Conservation (phyloP, 23 red algal species). For the Chondrus crispus region DNA sequence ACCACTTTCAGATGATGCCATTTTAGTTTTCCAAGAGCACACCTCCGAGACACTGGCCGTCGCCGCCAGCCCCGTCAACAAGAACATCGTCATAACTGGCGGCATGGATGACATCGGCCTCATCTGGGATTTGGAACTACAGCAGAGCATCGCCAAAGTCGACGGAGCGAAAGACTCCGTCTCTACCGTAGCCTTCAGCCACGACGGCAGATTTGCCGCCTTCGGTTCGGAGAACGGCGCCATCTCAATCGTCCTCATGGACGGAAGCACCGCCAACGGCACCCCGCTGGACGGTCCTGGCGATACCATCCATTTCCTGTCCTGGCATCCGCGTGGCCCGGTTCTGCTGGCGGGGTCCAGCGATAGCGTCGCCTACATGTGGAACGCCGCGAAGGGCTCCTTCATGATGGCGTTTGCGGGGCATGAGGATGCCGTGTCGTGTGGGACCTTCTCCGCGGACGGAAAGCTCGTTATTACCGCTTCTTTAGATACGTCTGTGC, state of each 20-base stretch:
- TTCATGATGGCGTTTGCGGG: slow-evolving; percentile 72
- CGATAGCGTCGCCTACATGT: slow-evolving; percentile 72
- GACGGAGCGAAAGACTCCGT: slow-evolving; percentile 68
- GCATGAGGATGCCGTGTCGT: slow-evolving; percentile 74
- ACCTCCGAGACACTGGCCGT: slow-evolving; percentile 32
- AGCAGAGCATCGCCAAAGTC: slow-evolving; percentile 29
- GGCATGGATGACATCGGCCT: slow-evolving; percentile 68
- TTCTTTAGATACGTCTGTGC: slow-evolving; percentile 58
- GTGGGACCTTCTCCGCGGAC: slow-evolving; percentile 70
- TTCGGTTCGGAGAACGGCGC: slow-evolving; percentile 70
- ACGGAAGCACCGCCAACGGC: neutral
- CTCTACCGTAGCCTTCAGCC: slow-evolving; percentile 44
- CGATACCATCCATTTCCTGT: slow-evolving; percentile 69
- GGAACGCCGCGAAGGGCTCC: slow-evolving; percentile 60
- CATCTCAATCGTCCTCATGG: slow-evolving; percentile 56
- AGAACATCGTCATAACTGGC: slow-evolving; percentile 28
- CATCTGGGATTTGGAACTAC: slow-evolving; percentile 53
- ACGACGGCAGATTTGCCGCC: slow-evolving; percentile 56
- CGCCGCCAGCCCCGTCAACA: slow-evolving; percentile 41
- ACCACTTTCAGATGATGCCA: slow-evolving; percentile 31
- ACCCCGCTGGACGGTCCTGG: slow-evolving; percentile 56
- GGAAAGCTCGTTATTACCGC: slow-evolving; percentile 74
- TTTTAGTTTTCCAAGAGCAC: slow-evolving; percentile 45
- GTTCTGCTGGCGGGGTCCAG: slow-evolving; percentile 63
- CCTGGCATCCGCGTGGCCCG: slow-evolving; percentile 69